Percentiles rank a stretch among this genome's conserved stretches.
Evolutionary conservation across 345 rosid species (phyloP).

Genomic region (Geranium brycei): DNA sequence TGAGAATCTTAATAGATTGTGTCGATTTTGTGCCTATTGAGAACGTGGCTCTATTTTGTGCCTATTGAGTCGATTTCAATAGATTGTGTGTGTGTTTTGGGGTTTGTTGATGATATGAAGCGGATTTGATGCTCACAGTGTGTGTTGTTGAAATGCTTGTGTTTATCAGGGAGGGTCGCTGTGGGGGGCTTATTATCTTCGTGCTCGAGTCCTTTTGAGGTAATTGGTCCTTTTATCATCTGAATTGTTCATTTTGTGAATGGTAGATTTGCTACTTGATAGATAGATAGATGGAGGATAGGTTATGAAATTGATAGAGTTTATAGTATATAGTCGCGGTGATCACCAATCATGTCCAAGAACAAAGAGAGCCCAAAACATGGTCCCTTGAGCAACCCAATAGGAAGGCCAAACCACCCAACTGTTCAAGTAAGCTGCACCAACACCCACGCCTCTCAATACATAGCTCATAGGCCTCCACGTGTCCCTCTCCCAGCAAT

Average conservation of each 20-base stretch:
- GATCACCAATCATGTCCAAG: conserved; percentile 80
- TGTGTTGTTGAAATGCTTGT: conserved; percentile 7
- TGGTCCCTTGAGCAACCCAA: conserved; percentile 86
- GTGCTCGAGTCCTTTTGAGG: no score
- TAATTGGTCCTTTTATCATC: no score
- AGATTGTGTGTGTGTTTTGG: not conserved
- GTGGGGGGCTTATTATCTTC: no score
- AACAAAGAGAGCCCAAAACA: conserved; percentile 97
- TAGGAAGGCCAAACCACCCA: conserved; percentile 88
- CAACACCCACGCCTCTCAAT: conserved; percentile 55
- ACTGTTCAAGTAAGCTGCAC: conserved; percentile 50
- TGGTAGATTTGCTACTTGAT: no score
- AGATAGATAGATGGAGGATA: no score
- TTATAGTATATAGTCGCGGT: no score
- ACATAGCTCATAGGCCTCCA: conserved; percentile 59
- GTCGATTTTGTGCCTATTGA: not conserved
- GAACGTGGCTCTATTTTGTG: no score
- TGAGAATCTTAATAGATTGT: no score
- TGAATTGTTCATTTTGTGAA: no score
- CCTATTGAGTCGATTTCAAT: not conserved
- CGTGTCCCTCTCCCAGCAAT: no score
- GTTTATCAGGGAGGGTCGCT: conserved; percentile 9
- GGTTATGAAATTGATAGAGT: no score
- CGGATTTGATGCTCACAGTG: conserved; percentile 1
- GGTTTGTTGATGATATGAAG: not conserved